Conservation (phyloP, 768 basidiomycete species). For the Omphalotus guepiniiformis region DNA sequence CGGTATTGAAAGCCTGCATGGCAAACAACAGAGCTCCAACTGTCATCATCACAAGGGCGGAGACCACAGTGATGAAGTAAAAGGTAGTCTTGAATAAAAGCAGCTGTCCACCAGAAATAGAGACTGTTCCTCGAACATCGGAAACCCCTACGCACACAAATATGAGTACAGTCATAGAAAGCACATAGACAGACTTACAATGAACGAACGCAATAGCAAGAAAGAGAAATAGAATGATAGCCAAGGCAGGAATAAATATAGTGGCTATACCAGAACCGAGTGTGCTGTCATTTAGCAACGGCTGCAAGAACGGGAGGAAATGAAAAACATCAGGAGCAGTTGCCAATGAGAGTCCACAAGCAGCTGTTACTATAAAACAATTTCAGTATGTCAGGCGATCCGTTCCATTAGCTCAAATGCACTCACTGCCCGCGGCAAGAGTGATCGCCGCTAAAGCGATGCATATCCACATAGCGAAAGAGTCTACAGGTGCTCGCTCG, state of each 20-base stretch:
- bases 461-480: conserved; percentile 53
- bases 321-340: conserved; percentile 72
- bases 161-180: conserved; percentile 10
- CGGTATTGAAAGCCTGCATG: conserved; percentile 49
- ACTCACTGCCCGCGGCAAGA: conserved; percentile 61
- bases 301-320: conserved; percentile 60
- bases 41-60: conserved; percentile 56
- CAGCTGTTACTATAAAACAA: conserved; percentile 55
- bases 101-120: conserved; percentile 58
- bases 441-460: conserved; percentile 45
- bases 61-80: conserved; percentile 49
- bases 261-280: conserved; percentile 63
- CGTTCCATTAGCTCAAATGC: neutral
- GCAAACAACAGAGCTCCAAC: conserved; percentile 72
- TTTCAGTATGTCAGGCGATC: neutral
- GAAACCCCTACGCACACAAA: conserved; percentile 37
- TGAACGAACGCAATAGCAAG: conserved; percentile 48
- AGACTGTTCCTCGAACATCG: conserved; percentile 52
- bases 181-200: conserved; percentile 38
- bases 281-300: conserved; percentile 43
- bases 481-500: conserved; percentile 43
- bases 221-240: conserved; percentile 53
- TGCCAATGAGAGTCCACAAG: conserved; percentile 60
- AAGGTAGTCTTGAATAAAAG: conserved; percentile 62
- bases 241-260: conserved; percentile 63